Evolutionary conservation across 2,329 filamentous ascomycete species (phyloP).

Genomic region (Botrytis fabae): DNA sequence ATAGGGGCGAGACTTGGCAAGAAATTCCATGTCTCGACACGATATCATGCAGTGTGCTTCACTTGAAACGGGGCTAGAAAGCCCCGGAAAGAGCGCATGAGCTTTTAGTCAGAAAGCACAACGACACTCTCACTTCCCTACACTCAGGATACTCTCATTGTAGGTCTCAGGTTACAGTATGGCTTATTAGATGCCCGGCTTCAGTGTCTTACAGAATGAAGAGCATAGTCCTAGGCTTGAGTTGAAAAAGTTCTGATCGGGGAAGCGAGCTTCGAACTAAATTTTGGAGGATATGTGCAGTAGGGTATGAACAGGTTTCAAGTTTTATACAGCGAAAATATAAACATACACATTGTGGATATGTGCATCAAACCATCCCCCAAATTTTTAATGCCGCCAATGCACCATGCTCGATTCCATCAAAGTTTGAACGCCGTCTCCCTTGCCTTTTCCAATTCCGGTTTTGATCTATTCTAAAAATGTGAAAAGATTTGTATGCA

Average conservation of each 20-base stretch:
- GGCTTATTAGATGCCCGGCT: background rate
- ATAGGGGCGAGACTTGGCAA: background rate
- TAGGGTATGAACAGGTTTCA: background rate
- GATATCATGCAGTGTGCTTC: slow-evolving; percentile 6
- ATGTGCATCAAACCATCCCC: slow-evolving; percentile 13
- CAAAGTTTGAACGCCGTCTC: slow-evolving; percentile 14
- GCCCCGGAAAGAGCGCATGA: background rate
- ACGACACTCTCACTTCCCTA: background rate
- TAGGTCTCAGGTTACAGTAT: background rate
- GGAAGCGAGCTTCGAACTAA: background rate
- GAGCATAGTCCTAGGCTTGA: background rate
- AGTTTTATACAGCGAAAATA: slow-evolving; percentile 14
- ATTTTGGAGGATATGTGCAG: background rate
- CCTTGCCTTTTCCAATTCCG: slow-evolving; percentile 20
- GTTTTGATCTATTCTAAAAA: slow-evolving; percentile 65
- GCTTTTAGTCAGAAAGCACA: background rate
- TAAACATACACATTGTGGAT: slow-evolving; percentile 14
- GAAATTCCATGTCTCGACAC: background rate
- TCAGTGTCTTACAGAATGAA: background rate
- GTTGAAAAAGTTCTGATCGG: background rate
- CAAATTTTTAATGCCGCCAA: slow-evolving; percentile 9
- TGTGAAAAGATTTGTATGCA: slow-evolving; percentile 95
- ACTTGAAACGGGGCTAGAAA: slow-evolving; percentile 14
- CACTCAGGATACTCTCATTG: background rate
- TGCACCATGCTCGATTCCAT: slow-evolving; percentile 15